Conservation (phyloP, 1,284 basidiomycete species). For the Ceratobasidium sp. region DNA sequence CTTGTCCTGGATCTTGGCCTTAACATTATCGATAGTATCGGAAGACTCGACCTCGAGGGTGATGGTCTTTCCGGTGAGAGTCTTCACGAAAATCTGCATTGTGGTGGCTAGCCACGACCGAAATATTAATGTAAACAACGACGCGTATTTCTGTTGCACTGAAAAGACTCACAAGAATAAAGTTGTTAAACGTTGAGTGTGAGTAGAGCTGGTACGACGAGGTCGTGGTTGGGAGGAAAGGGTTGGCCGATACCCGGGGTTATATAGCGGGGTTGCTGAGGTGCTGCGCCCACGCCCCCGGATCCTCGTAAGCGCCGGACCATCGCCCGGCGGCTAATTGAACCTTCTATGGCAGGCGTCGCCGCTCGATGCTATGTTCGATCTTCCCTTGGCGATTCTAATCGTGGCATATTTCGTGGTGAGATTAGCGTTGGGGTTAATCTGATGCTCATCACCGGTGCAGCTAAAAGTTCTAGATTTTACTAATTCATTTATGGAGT, state of each 20-base stretch:
- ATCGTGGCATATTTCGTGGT: neutral
- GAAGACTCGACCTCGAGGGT: too few relatives aligned
- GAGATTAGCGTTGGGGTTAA: too few relatives aligned
- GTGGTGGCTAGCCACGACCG: constrained; percentile 79
- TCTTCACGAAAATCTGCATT: constrained; percentile 97
- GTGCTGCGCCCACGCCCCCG: constrained; percentile 15
- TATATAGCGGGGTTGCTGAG: constrained; percentile 9
- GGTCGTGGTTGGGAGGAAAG: constrained; percentile 33
- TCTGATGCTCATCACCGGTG: too few relatives aligned
- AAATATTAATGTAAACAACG: neutral
- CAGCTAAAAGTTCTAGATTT: too few relatives aligned
- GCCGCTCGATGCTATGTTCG: constrained; percentile 15
- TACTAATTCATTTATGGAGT: too few relatives aligned
- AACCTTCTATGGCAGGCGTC: neutral
- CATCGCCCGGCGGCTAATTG: constrained; percentile 7
- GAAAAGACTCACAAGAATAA: constrained; percentile 12
- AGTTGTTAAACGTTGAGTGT: constrained; percentile 22
- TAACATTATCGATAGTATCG: too few relatives aligned
- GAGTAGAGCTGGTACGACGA: constrained; percentile 21
- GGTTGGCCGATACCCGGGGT: neutral
- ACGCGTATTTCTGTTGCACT: too few relatives aligned
- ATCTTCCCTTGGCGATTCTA: neutral
- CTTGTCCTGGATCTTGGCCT: too few relatives aligned
- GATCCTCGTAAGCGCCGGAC: constrained; percentile 1
- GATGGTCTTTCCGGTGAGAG: constrained; percentile 86